These are phyloP conservation scores for Pseudocercospora vitis DNA, from an alignment of 2,329 filamentous ascomycete species.

Conservation along the genomic window DNA sequence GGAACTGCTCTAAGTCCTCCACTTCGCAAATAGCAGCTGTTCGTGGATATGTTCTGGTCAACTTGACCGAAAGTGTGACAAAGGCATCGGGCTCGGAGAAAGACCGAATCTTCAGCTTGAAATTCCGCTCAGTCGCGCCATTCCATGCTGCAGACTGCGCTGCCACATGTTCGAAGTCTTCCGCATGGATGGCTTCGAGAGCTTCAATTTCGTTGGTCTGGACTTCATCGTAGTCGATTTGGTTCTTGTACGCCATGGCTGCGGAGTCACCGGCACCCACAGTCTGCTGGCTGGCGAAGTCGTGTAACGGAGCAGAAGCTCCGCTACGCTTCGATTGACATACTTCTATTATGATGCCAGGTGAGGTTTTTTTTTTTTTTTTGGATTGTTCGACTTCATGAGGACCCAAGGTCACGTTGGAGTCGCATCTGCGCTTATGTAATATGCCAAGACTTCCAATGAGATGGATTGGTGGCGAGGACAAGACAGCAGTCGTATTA, in stretches of 20 bases:
- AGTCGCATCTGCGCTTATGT: neutral
- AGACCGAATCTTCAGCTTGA: slow-evolving; percentile 76
- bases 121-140: slow-evolving; percentile 75
- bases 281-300: neutral
- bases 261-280: slow-evolving; percentile 25
- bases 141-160: slow-evolving; percentile 75
- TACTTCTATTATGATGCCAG: neutral
- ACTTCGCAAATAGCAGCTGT: slow-evolving; percentile 71
- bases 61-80: slow-evolving; percentile 71
- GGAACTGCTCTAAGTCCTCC: slow-evolving; percentile 63
- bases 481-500: no score
- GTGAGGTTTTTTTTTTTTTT: no score
- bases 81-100: slow-evolving; percentile 70
- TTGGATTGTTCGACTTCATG: no score
- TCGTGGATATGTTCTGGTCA: slow-evolving; percentile 90
- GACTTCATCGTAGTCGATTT: slow-evolving; percentile 72
- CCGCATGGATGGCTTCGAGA: slow-evolving; percentile 82
- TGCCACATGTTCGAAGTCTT: slow-evolving; percentile 78
- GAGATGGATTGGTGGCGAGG: no score
- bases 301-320: slow-evolving; percentile 3
- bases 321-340: slow-evolving; percentile 4
- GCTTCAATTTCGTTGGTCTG: slow-evolving; percentile 87
- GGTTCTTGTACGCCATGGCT: slow-evolving; percentile 49
- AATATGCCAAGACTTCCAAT: neutral
- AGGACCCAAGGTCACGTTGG: no score